Evolutionary conservation across 805 yeast species (phyloP).

Genomic region (Candida xyloterini): DNA sequence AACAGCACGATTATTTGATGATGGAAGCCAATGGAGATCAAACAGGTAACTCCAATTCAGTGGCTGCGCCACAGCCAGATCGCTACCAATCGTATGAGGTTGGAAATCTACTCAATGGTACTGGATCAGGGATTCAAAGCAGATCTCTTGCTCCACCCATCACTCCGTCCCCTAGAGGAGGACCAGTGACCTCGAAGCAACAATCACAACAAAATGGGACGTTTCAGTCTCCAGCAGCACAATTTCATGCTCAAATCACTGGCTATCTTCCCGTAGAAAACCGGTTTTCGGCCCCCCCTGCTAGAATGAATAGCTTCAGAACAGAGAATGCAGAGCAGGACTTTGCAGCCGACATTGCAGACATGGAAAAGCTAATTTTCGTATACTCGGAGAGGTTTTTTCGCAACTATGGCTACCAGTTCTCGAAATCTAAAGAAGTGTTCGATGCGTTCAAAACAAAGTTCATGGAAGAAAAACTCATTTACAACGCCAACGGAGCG

Average conservation of each 20-base stretch:
- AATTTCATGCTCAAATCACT: slow-evolving; percentile 11
- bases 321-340: slow-evolving; percentile 8
- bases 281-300: slow-evolving; percentile 3
- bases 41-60: slow-evolving; percentile 2
- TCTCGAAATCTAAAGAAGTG: slow-evolving; percentile 27
- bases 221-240: slow-evolving; percentile 6
- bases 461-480: slow-evolving; percentile 33
- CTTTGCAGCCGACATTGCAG: slow-evolving; percentile 21
- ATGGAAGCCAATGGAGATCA: slow-evolving; percentile 12
- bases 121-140: slow-evolving; percentile 8
- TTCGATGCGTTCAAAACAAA: slow-evolving; percentile 31
- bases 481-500: slow-evolving; percentile 12
- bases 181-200: not conserved
- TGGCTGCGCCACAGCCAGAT: slow-evolving; percentile 7
- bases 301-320: not conserved
- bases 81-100: slow-evolving; percentile 20
- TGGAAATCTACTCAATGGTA: slow-evolving; percentile 12
- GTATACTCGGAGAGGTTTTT: slow-evolving; percentile 34
- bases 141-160: slow-evolving; percentile 7
- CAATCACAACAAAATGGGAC: slow-evolving; percentile 2
- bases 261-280: slow-evolving; percentile 14
- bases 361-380: slow-evolving; percentile 34
- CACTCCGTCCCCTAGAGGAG: slow-evolving; percentile 1
- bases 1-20: slow-evolving; percentile 17
- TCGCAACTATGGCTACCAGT: slow-evolving; percentile 24